Evolutionary conservation across 225 moss, liverwort and hornwort species (phyloP).

Genomic region (Lunularia cruciata): DNA sequence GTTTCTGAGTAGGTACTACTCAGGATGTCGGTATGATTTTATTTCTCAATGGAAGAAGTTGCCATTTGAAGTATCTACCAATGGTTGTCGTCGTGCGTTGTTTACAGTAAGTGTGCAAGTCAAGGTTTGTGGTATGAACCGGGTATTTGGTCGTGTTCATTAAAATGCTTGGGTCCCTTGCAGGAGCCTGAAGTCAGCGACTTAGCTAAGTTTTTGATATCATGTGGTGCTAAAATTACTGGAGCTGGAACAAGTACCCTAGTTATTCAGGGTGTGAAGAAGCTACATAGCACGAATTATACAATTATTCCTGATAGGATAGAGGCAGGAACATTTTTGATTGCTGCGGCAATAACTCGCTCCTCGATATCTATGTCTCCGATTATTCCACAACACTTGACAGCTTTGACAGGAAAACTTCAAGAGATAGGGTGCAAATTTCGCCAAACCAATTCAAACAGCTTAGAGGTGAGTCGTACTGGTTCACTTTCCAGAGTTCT

Average conservation of each 20-base stretch:
- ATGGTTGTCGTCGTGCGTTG: no score
- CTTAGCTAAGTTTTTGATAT: constrained; percentile 85
- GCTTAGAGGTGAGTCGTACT: constrained; percentile 55
- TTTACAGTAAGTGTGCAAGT: no score
- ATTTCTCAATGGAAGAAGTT: no score
- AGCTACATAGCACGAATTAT: constrained; percentile 71
- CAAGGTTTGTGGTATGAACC: no score
- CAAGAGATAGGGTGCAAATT: constrained; percentile 75
- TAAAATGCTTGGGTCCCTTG: neutral
- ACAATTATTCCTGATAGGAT: constrained; percentile 94
- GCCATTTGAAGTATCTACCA: no score
- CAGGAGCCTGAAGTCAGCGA: constrained; percentile 99
- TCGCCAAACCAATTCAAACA: constrained; percentile 65
- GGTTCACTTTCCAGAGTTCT: no score
- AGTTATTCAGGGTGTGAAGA: constrained; percentile 67
- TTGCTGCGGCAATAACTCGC: constrained; percentile 93
- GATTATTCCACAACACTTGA: constrained; percentile 73
- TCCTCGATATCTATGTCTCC: constrained; percentile 82
- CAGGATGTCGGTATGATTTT: no score
- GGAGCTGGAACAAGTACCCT: constrained; percentile 82
- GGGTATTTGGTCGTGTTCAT: neutral
- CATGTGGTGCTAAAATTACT: constrained; percentile 81
- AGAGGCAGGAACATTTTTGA: constrained; percentile 90
- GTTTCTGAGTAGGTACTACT: no score
- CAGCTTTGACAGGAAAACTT: constrained; percentile 69